Percentiles rank a stretch among this genome's conserved stretches.
These are phyloP conservation scores for Pascua sp. DNA, from an alignment of 1,284 basidiomycete species.

Conservation along the genomic window DNA sequence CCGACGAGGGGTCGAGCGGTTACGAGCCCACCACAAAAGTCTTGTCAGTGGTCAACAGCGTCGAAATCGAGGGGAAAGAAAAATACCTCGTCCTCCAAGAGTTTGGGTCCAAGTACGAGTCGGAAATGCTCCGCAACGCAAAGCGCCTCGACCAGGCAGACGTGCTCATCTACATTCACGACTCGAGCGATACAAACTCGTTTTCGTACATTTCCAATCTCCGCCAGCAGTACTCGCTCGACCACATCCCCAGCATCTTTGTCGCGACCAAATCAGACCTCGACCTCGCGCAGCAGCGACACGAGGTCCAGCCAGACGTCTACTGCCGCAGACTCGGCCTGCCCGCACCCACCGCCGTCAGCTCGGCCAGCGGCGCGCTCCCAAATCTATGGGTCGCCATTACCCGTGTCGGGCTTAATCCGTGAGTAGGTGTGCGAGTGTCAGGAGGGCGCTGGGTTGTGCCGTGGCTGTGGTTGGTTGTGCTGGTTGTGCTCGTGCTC, in stretches of 20 bases:
- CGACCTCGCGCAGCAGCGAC: conserved; percentile 92
- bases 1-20: conserved; percentile 35
- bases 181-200: conserved; percentile 97
- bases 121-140: conserved; percentile 79
- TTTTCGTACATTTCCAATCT: conserved; percentile 98
- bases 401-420: conserved; percentile 45
- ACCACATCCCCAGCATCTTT: conserved; percentile 90
- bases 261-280: conserved; percentile 99
- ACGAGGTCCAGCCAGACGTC: conserved; percentile 97
- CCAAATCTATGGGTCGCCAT: conserved; percentile 48
- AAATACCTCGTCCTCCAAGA: conserved; percentile 97
- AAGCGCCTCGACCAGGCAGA: conserved; percentile 91
- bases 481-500: no score
- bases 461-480: background rate
- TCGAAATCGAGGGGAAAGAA: conserved; percentile 90
- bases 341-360: conserved; percentile 85
- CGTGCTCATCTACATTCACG: conserved; percentile 92
- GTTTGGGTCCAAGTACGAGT: conserved; percentile 92
- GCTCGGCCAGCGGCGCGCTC: conserved; percentile 64
- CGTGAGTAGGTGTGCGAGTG: conserved; percentile 22
- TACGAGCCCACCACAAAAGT: conserved; percentile 88
- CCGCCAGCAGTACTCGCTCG: conserved; percentile 93
- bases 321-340: conserved; percentile 83
- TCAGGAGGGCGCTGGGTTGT: no score
- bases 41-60: conserved; percentile 88